Evolutionary conservation across 768 basidiomycete genomes (phyloP).

Genomic region (Termitomyces heimii): DNA sequence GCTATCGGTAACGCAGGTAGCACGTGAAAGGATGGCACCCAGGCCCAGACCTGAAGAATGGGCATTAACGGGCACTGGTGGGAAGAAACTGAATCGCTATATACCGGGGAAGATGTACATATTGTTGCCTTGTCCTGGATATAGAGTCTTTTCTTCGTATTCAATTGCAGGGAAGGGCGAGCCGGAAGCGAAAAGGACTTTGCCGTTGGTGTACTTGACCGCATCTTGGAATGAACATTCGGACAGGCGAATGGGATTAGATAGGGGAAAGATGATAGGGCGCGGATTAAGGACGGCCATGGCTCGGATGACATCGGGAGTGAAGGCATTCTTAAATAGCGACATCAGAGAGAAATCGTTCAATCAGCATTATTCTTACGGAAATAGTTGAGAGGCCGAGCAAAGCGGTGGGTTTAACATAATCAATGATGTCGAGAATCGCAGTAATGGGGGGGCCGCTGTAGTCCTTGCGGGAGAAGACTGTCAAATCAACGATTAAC

Average conservation of each 20-base stretch:
- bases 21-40: conserved; percentile 67
- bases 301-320: conserved; percentile 55
- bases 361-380: conserved; percentile 24
- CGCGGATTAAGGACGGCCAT: conserved; percentile 78
- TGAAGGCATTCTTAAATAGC: conserved; percentile 62
- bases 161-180: conserved; percentile 72
- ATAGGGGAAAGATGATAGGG: conserved; percentile 91
- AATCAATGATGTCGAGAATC: conserved; percentile 71
- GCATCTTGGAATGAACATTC: conserved; percentile 81
- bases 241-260: conserved; percentile 79
- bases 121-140: conserved; percentile 92
- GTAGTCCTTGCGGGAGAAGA: conserved; percentile 82
- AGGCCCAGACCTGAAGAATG: conserved; percentile 63
- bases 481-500: conserved; percentile 27
- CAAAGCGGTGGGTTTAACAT: conserved; percentile 84
- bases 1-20: conserved; percentile 65
- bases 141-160: conserved; percentile 49
- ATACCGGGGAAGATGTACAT: conserved; percentile 80
- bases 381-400: conserved; percentile 86
- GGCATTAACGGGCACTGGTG: background rate
- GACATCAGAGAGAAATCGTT: background rate
- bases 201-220: conserved; percentile 63
- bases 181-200: conserved; percentile 81
- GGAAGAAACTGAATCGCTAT: conserved; percentile 1
- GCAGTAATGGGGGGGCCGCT: conserved; percentile 67